Evolutionary conservation across 139 green algal genomes (phyloP).

Genomic region (Pycnococcus provasolii): DNA sequence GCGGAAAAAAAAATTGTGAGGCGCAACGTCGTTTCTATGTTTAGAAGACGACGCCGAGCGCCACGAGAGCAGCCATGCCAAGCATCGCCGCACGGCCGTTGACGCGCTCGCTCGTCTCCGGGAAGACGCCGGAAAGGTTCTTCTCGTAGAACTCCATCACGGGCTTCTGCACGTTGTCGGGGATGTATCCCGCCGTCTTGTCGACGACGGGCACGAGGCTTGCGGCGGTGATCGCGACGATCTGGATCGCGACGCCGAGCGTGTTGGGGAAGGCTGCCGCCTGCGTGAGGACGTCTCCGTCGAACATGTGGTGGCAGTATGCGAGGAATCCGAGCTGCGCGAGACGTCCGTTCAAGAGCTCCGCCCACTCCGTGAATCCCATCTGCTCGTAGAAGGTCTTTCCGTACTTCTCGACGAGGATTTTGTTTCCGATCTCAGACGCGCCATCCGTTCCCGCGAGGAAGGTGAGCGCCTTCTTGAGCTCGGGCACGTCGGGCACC

Average conservation of each 20-base stretch:
- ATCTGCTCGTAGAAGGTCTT: conserved; percentile 17
- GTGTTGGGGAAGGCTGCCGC: conserved; percentile 10
- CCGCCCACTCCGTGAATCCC: conserved; percentile 17
- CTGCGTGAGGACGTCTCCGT: conserved; percentile 17
- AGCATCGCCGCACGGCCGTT: conserved; percentile 26
- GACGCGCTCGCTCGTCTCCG: conserved; percentile 13
- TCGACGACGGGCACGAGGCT: conserved; percentile 13
- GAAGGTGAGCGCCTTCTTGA: conserved; percentile 12
- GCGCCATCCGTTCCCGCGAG: conserved; percentile 8
- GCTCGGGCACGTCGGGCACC: conserved; percentile 1
- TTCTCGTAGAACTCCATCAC: conserved; percentile 22
- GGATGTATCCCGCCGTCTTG: conserved; percentile 14
- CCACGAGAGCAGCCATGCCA: conserved; percentile 19
- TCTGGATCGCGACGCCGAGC: conserved; percentile 8
- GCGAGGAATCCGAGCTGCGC: conserved; percentile 10
- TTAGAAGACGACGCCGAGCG: conserved; percentile 20
- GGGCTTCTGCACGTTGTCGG: conserved; percentile 9
- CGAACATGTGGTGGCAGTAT: conserved; percentile 17
- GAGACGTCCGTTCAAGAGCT: conserved; percentile 24
- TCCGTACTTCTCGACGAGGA: conserved; percentile 23
- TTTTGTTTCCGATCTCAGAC: not conserved
- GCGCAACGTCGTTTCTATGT: not conserved
- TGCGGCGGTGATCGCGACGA: conserved; percentile 15
- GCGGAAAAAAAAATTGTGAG: too few relatives aligned
- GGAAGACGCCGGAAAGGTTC: conserved; percentile 16